A percentile compares a stretch with the other conserved stretches of the same genome.
These are phyloP conservation scores for Lipomyces yamadae DNA, from an alignment of 805 yeast species.

Conservation along the genomic window DNA sequence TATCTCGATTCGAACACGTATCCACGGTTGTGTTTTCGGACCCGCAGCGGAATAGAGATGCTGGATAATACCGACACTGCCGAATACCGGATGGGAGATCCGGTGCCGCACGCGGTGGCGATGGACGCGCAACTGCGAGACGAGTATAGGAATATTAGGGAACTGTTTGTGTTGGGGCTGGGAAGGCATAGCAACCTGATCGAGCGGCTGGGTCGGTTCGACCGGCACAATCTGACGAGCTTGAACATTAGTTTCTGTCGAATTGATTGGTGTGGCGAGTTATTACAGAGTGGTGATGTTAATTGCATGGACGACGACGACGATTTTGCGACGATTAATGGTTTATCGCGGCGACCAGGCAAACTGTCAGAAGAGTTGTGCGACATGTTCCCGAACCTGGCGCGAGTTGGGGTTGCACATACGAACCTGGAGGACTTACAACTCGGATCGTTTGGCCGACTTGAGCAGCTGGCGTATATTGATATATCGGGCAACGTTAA, in stretches of 20 bases:
- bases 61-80: not conserved
- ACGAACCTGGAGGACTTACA: not conserved
- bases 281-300: not conserved
- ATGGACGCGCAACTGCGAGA: not conserved
- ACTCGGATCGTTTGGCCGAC: not conserved
- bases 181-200: not conserved
- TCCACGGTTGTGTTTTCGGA: not conserved
- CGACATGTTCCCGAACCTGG: not conserved
- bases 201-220: not conserved
- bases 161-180: not conserved
- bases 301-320: not conserved
- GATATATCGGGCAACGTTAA: not conserved
- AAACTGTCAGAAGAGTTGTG: not conserved
- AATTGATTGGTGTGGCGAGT: not conserved
- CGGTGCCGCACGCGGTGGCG: not conserved
- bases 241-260: not conserved
- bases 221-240: conserved; percentile 3
- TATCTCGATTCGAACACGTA: conserved; percentile 1
- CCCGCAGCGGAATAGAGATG: not conserved
- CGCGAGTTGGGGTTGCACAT: not conserved
- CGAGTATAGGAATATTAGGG: conserved; percentile 1
- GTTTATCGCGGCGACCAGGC: not conserved
- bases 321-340: not conserved
- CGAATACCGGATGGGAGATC: not conserved
- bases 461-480: not conserved